Percentiles rank a stretch among this genome's conserved stretches.
These are phyloP conservation scores for Amanita pseudoporphyria DNA, from an alignment of 768 basidiomycete species.

Conservation along the genomic window DNA sequence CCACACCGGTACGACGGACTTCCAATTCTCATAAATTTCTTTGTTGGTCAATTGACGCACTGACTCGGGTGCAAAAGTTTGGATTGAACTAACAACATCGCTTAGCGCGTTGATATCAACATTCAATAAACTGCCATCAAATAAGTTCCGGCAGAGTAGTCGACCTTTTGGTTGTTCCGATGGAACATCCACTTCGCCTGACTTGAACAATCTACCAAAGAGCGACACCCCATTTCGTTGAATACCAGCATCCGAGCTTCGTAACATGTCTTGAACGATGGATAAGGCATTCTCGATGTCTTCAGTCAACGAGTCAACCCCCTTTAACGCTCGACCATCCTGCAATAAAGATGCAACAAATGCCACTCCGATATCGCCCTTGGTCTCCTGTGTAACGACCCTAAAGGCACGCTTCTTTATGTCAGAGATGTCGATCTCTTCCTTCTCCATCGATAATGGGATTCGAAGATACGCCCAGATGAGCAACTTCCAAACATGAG, in stretches of 20 bases:
- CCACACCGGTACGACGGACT: slow-evolving; percentile 14
- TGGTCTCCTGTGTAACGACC: slow-evolving; percentile 37
- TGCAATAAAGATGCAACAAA: slow-evolving; percentile 32
- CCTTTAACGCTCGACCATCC: background rate
- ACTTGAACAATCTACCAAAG: slow-evolving; percentile 4
- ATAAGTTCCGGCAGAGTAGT: slow-evolving; percentile 2
- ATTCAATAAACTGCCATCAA: slow-evolving; percentile 9
- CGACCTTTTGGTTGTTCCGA: background rate
- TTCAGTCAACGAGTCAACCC: background rate
- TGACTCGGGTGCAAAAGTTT: slow-evolving; percentile 1
- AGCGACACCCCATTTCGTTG: slow-evolving; percentile 3
- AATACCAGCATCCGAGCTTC: slow-evolving; percentile 4
- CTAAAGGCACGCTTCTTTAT: slow-evolving; percentile 25
- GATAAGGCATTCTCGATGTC: slow-evolving; percentile 5
- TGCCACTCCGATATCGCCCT: slow-evolving; percentile 31
- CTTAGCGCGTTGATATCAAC: background rate
- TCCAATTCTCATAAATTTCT: slow-evolving; percentile 19
- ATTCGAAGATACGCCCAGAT: slow-evolving; percentile 47
- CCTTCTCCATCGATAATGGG: slow-evolving; percentile 14
- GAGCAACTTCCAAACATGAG: slow-evolving; percentile 42
- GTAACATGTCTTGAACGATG: slow-evolving; percentile 9
- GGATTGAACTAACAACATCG: background rate
- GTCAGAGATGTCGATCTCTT: slow-evolving; percentile 9
- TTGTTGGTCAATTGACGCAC: slow-evolving; percentile 16
- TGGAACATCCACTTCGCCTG: background rate